A percentile compares a stretch with the other conserved stretches of the same genome.
Evolutionary conservation across 805 yeast species (phyloP).

Genomic region (Teunomyces lycoperdinae): DNA sequence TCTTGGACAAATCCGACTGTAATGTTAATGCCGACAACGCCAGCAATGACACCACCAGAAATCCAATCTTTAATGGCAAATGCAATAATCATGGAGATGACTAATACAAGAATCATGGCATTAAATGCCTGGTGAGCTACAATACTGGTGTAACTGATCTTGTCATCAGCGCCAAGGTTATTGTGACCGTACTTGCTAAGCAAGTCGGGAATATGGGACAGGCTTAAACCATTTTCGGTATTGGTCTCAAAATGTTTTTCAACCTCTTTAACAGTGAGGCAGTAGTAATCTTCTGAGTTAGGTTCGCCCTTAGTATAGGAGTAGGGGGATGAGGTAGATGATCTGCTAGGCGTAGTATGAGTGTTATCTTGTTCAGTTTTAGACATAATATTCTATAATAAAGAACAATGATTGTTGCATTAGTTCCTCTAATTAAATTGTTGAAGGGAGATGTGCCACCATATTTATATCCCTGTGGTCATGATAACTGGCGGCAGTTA

Average conservation of each 20-base stretch:
- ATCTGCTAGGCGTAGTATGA: not conserved
- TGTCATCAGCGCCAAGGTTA: slow-evolving; percentile 56
- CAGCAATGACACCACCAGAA: slow-evolving; percentile 76
- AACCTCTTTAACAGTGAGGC: slow-evolving; percentile 35
- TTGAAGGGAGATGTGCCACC: not conserved
- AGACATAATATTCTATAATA: not conserved
- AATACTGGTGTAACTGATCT: slow-evolving; percentile 52
- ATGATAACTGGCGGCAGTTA: not conserved
- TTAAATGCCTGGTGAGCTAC: slow-evolving; percentile 66
- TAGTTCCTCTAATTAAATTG: not conserved
- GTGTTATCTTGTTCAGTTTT: not conserved
- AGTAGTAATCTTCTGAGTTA: slow-evolving; percentile 13
- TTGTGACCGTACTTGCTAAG: slow-evolving; percentile 50
- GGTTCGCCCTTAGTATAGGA: slow-evolving; percentile 11
- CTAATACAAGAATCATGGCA: slow-evolving; percentile 74
- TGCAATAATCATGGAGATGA: slow-evolving; percentile 68
- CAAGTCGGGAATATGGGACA: slow-evolving; percentile 13
- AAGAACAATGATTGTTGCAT: slow-evolving; percentile 1
- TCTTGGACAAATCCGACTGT: slow-evolving; percentile 70
- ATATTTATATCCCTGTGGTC: not conserved
- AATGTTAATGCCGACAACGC: slow-evolving; percentile 62
- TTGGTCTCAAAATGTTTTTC: slow-evolving; percentile 40
- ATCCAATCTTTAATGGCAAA: slow-evolving; percentile 76
- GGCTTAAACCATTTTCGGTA: slow-evolving; percentile 42
- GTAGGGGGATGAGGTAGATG: slow-evolving; percentile 2